Evolutionary conservation across 129 eudicot genomes (phyloP), one percentile per base, ranked within the genome.

Genomic region (Dittrichia graveolens): DNA sequence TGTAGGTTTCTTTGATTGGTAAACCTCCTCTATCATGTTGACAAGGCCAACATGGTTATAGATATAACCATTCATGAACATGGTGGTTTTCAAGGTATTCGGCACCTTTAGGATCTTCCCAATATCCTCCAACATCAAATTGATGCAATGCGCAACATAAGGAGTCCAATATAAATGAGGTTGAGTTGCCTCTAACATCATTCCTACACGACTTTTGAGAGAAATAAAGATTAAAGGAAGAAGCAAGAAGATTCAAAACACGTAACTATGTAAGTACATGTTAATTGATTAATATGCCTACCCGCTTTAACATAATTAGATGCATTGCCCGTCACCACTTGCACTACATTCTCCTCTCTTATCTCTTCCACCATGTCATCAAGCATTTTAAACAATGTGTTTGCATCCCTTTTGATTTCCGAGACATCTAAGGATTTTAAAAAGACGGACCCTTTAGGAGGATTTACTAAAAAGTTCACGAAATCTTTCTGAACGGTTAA

Each of bases 81-180:
- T 59, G 5, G 43, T 18, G 3, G 13, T 76, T 24, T 60, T 8
- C 34, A 57, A 15, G n/a, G 9, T 11, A 0, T 19, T 39, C 13
- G 9, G 4, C 16, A 49, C 48, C 2, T 10, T 4, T 37, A 9
- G 42, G 4, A 65, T 35, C 43, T 65, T 44, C 6, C 60, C 46
- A 12, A 76, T 44, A 57, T 75, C 67, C 24, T 75, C 50, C 46
- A 76, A 35, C 40, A 76, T 66, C 14, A 76, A n/a, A 15, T 76
- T 55, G 9, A 76, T 37, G 35, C 61, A 76, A 34, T 75, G 74
- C 3, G 61, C 61, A 0, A 55, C 57, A 37, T 42, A 74, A 31
- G 78, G 78, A 9, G 71, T 57, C 78, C 62, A 61, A 16, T 48
- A 64, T 13, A 77, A 24, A 9, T 41, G 43, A 4, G 1, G 13